These are phyloP conservation scores for Tieghemiomyces parasiticus DNA, from an alignment of 192 early-diverging fungal species.

Conservation along the genomic window DNA sequence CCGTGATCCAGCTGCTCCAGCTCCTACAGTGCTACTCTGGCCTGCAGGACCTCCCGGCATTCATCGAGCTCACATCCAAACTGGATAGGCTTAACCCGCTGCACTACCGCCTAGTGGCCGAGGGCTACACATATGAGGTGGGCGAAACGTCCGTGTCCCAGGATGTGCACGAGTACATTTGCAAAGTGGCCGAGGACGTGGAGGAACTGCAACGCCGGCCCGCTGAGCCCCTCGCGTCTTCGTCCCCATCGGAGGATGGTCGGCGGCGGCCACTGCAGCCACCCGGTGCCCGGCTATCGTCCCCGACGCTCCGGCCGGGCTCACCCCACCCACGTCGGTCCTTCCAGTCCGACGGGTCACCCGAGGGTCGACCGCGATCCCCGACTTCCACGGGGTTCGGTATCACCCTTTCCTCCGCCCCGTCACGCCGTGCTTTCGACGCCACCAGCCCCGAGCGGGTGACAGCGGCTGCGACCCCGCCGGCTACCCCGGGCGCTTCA, in stretches of 20 bases:
- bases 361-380: background rate
- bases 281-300: conserved; percentile 22
- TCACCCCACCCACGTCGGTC: conserved; percentile 22
- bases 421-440: background rate
- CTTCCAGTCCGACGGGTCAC: conserved; percentile 21
- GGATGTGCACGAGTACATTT: conserved; percentile 63
- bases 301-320: conserved; percentile 18
- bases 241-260: background rate
- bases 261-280: too few relatives aligned
- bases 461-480: conserved; percentile 1
- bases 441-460: conserved; percentile 5
- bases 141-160: conserved; percentile 52
- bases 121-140: conserved; percentile 78
- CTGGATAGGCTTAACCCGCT: conserved; percentile 50
- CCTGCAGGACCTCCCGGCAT: conserved; percentile 52
- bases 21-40: conserved; percentile 67
- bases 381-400: conserved; percentile 19
- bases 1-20: conserved; percentile 66
- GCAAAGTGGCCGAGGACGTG: conserved; percentile 55
- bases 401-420: conserved; percentile 12
- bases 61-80: conserved; percentile 54
- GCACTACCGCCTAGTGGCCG: conserved; percentile 57
- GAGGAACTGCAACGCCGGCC: conserved; percentile 26
- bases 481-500: conserved; percentile 11
- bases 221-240: conserved; percentile 2